Base-by-base conservation (phyloP, 2,329 filamentous ascomycete species). In the Bipolaris bicolor region DNA sequence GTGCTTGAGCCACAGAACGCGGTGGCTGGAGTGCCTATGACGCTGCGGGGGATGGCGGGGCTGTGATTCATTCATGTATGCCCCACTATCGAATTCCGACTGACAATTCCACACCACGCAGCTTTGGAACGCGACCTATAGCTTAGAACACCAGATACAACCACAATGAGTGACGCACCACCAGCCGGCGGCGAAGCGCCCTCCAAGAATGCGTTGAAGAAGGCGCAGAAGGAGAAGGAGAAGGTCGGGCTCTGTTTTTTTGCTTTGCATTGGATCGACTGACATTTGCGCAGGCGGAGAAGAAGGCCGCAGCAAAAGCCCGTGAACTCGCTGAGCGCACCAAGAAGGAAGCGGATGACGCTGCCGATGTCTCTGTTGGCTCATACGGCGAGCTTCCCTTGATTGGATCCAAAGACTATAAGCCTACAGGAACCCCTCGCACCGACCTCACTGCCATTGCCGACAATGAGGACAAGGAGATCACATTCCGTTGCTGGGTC, bases 401-500 rank as follows among this genome's bases (percentile, higher is more conserved):
- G 62, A 80, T 83, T 45, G 83, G 86, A 58, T 85, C 84, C 58
- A 81, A 72, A 49, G 75, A 77, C 36, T 78, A 76, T 71, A 76
- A 83, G 63, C 80, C 84, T 56, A 83, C 85, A 15, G 81, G 76
- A 33, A 78, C 84, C 45, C 79, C 84, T 55, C 80, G 84, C 55
- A 81, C 87, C 58, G 79, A 87, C 55, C 82, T 96, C 37, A 83
- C 84, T 55, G 64, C 68, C 29, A 62, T 69, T 37, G 66, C 65
- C 52, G 63, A 67, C 20, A 58, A 74, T 57, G 72, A 70, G 47
- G 78, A 76, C 61, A 78, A 78, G 55, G 77, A 78, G 33, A 84
- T 97, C 66, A 88, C 87, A 43, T 83, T 97, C 69, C 85, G 92
- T 36, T 91, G 87, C 29, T 91, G 90, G 82, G 84, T 97, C 37